phyloP scores from a whole-genome alignment of 2,329 filamentous ascomycete genomes.

The Aspergillus ibericus region DNA sequence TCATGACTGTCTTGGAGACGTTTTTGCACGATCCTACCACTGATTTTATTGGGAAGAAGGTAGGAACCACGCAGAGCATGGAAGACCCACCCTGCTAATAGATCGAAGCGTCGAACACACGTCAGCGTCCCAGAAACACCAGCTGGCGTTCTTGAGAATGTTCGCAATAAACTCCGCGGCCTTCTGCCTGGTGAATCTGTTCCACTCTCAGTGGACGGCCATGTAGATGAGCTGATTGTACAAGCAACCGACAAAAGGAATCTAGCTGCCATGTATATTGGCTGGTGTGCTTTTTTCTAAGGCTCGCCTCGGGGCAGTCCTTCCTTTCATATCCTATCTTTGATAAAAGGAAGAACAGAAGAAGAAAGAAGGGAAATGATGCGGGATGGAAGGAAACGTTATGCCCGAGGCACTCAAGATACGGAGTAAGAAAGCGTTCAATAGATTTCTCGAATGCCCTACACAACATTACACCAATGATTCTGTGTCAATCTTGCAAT shows the following conservation, averaged over 20 bases:
- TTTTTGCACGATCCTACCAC: slow-evolving; percentile 97
- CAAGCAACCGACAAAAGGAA: slow-evolving; percentile 79
- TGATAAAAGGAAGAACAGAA: too few species aligned
- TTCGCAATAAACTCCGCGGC: slow-evolving; percentile 81
- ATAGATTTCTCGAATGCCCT: neutral
- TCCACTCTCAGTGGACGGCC: slow-evolving; percentile 89
- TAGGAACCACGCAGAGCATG: slow-evolving; percentile 24
- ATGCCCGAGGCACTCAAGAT: neutral
- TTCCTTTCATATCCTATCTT: neutral
- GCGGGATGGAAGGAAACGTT: neutral
- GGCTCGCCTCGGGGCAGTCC: neutral
- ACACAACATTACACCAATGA: neutral
- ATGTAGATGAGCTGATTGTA: slow-evolving; percentile 92
- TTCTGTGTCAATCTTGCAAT: neutral
- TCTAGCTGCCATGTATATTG: slow-evolving; percentile 93
- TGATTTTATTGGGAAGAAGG: slow-evolving; percentile 78
- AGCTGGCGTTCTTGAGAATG: slow-evolving; percentile 82
- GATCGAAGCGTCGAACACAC: slow-evolving; percentile 50
- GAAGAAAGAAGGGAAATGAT: too few species aligned
- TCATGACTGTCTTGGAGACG: slow-evolving; percentile 96
- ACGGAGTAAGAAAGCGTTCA: neutral
- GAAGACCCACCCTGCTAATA: neutral
- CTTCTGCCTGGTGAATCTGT: slow-evolving; percentile 84
- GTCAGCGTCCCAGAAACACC: slow-evolving; percentile 63
- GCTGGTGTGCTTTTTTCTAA: slow-evolving; percentile 75